Evolutionary conservation across 2,329 filamentous ascomycete genomes (phyloP).

Genomic region (Lachnellula cervina): DNA sequence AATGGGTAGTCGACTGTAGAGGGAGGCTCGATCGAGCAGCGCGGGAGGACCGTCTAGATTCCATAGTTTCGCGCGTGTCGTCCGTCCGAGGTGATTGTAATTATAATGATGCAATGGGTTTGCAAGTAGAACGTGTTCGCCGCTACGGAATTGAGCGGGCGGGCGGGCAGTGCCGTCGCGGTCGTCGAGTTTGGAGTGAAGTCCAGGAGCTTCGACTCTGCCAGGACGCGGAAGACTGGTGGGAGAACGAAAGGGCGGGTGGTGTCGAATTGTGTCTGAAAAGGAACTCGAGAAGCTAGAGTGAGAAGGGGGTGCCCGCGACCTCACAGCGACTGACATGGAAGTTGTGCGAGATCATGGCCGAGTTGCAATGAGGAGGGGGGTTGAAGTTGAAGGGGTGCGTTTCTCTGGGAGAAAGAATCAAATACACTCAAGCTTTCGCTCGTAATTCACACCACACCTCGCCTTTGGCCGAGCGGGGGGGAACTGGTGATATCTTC

Average conservation of each 20-base stretch:
- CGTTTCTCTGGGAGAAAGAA: conserved; percentile 7
- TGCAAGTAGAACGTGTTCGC: conserved; percentile 6
- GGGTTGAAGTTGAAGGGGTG: not conserved
- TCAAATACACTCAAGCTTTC: not conserved
- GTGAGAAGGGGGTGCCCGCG: conserved; percentile 9
- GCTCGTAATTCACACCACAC: too few species aligned
- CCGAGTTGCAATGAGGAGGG: conserved; percentile 7
- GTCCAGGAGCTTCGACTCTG: conserved; percentile 11
- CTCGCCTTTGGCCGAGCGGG: too few species aligned
- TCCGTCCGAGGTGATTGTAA: not conserved
- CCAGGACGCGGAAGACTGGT: conserved; percentile 1
- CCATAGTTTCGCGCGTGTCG: too few species aligned
- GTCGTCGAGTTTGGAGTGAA: not conserved
- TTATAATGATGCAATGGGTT: not conserved
- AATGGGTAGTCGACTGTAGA: conserved; percentile 63
- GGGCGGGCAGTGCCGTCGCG: not conserved
- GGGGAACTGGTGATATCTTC: too few species aligned
- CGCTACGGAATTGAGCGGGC: conserved; percentile 15
- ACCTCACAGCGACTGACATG: conserved; percentile 12
- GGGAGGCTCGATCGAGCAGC: conserved; percentile 77
- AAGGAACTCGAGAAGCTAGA: conserved; percentile 14
- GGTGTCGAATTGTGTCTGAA: conserved; percentile 12
- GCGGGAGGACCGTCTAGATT: conserved; percentile 67
- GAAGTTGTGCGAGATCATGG: conserved; percentile 19
- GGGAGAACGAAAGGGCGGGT: conserved; percentile 4